A percentile compares a stretch with the other conserved stretches of the same genome.
These are phyloP conservation scores for Fusarium mundagurra DNA, from an alignment of 2,329 filamentous ascomycete genomes.

Conservation along the genomic window DNA sequence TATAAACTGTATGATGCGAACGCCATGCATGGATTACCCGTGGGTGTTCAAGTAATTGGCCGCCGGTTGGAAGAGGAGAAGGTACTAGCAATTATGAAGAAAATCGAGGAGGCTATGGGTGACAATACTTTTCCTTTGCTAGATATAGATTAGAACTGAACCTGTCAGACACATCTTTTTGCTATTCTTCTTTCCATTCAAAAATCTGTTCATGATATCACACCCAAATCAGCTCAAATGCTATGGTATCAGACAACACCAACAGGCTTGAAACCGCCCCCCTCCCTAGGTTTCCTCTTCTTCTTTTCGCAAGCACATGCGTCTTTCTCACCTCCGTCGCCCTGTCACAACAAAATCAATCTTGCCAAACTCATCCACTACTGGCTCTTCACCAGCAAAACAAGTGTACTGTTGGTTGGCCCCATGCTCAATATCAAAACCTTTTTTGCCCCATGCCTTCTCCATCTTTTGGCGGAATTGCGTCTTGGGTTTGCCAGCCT, in stretches of 20 bases:
- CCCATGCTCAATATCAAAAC: constrained; percentile 39
- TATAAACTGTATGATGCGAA: constrained; percentile 86
- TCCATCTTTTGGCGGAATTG: constrained; percentile 64
- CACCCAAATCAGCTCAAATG: not conserved
- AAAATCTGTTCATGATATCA: not conserved
- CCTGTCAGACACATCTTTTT: not conserved
- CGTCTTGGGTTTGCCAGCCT: constrained; percentile 61
- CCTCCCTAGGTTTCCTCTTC: not conserved
- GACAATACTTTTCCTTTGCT: constrained; percentile 63
- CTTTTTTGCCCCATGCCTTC: constrained; percentile 39
- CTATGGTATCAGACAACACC: not conserved
- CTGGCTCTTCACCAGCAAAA: constrained; percentile 4
- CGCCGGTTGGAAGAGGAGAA: constrained; percentile 86
- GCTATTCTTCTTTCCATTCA: not conserved
- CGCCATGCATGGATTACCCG: constrained; percentile 87
- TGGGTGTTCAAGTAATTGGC: constrained; percentile 86
- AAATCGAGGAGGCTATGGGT: constrained; percentile 78
- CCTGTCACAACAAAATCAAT: constrained; percentile 10
- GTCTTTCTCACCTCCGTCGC: not conserved
- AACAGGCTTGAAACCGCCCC: not conserved
- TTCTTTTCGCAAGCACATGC: not conserved
- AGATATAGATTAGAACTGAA: constrained; percentile 54
- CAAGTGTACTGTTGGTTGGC: constrained; percentile 13
- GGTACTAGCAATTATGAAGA: constrained; percentile 82
- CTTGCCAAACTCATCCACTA: constrained; percentile 37